Percentiles rank a stretch among this genome's conserved stretches.
phyloP scores from a whole-genome alignment of 139 green algal genomes.

The Bryopsis sp. region DNA sequence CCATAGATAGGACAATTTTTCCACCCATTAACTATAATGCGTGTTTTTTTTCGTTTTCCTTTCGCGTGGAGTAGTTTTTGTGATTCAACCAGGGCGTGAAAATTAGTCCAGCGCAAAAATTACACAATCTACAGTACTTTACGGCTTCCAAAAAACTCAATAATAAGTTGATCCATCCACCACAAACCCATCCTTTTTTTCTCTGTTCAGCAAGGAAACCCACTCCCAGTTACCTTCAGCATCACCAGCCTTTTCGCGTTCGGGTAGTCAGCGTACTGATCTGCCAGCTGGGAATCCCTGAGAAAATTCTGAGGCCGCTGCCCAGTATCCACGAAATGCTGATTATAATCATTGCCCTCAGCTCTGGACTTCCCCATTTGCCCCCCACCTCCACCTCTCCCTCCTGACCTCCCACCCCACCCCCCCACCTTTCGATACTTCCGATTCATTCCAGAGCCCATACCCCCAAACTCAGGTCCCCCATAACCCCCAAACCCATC shows the following conservation, averaged over 20 bases:
- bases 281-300: conserved; percentile 47
- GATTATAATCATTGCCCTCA: conserved; percentile 64
- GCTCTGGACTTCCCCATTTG: not conserved
- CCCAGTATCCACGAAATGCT: conserved; percentile 80
- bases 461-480: too few species aligned
- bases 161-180: too few species aligned
- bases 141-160: too few species aligned
- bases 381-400: not conserved
- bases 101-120: not conserved
- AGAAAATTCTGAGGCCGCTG: conserved; percentile 73
- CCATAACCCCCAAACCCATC: too few species aligned
- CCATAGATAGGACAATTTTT: too few species aligned
- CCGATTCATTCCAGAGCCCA: too few species aligned
- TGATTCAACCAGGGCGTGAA: not conserved
- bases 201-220: too few species aligned
- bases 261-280: conserved; percentile 70
- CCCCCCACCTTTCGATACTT: conserved; percentile 2
- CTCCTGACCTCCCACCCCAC: not conserved
- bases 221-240: conserved; percentile 4
- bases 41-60: too few species aligned
- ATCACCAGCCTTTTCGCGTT: conserved; percentile 58
- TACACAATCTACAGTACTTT: not conserved
- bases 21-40: too few species aligned
- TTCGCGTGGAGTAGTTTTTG: too few species aligned
- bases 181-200: too few species aligned